Evolutionary conservation across 441 rosid genomes (phyloP).

Genomic region (Flueggea neowawraea): DNA sequence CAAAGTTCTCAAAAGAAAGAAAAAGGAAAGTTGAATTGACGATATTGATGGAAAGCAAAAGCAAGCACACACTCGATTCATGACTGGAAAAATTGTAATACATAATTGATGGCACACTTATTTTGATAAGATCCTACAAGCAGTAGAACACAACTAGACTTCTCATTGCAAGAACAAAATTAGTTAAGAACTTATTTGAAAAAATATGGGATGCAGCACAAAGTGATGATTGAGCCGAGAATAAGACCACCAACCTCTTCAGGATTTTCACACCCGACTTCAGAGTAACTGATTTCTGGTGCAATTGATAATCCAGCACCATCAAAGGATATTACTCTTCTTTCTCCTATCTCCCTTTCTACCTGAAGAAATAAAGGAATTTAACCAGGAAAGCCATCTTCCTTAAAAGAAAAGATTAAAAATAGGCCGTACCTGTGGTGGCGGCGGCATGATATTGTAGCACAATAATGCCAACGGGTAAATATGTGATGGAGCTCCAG

Average conservation of each 20-base stretch:
- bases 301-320: constrained; percentile 77
- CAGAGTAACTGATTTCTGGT: constrained; percentile 53
- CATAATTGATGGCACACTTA: too few relatives aligned
- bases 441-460: constrained; percentile 97
- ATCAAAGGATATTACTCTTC: constrained; percentile 58
- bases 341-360: constrained; percentile 95
- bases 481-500: constrained; percentile 79
- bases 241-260: constrained; percentile 57
- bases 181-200: background rate
- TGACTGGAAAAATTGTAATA: too few relatives aligned
- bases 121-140: too few relatives aligned
- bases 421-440: constrained; percentile 46
- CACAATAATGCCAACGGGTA: constrained; percentile 88
- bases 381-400: constrained; percentile 8
- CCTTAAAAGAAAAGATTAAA: constrained; percentile 6
- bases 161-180: background rate
- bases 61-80: too few relatives aligned
- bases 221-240: too few relatives aligned
- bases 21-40: too few relatives aligned
- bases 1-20: too few relatives aligned
- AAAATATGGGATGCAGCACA: background rate
- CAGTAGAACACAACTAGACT: background rate
- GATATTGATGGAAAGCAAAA: too few relatives aligned
- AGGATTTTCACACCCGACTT: constrained; percentile 47
- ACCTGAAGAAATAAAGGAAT: constrained; percentile 48